phyloP scores from a whole-genome alignment of 2,329 filamentous ascomycete species.

The Cryphonectria carpinicola region DNA sequence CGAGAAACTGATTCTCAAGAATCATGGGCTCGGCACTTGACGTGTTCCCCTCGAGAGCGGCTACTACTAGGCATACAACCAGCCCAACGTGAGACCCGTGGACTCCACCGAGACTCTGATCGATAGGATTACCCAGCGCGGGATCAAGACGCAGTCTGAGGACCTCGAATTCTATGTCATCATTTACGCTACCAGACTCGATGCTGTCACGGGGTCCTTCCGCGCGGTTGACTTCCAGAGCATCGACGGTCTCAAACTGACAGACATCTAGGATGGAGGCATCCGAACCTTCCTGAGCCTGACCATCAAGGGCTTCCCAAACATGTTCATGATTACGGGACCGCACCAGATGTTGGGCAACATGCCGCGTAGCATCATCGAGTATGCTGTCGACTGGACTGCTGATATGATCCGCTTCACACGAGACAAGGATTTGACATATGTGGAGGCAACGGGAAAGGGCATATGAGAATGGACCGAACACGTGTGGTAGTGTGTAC shows the following conservation, averaged over 20 bases:
- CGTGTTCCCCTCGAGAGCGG: slow-evolving; percentile 33
- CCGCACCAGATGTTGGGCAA: slow-evolving; percentile 51
- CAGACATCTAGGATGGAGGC: slow-evolving; percentile 22
- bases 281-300: slow-evolving; percentile 29
- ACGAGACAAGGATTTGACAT: slow-evolving; percentile 39
- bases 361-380: slow-evolving; percentile 46
- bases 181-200: slow-evolving; percentile 46
- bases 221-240: background rate
- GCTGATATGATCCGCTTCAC: slow-evolving; percentile 41
- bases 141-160: slow-evolving; percentile 32
- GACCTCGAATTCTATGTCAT: slow-evolving; percentile 13
- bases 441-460: slow-evolving; percentile 45
- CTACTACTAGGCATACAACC: slow-evolving; percentile 41
- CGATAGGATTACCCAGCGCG: slow-evolving; percentile 32
- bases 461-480: slow-evolving; percentile 48
- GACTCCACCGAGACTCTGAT: slow-evolving; percentile 35
- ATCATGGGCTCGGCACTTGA: slow-evolving; percentile 43
- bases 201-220: slow-evolving; percentile 43
- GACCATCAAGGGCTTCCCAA: slow-evolving; percentile 34
- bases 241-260: slow-evolving; percentile 1
- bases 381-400: slow-evolving; percentile 47
- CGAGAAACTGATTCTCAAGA: slow-evolving; percentile 45
- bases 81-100: slow-evolving; percentile 39
- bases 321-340: slow-evolving; percentile 46
- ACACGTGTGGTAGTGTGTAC: slow-evolving; percentile 51